These are phyloP conservation scores for Cryphonectria carpinicola DNA, from an alignment of 2,329 filamentous ascomycete genomes.

Conservation along the genomic window DNA sequence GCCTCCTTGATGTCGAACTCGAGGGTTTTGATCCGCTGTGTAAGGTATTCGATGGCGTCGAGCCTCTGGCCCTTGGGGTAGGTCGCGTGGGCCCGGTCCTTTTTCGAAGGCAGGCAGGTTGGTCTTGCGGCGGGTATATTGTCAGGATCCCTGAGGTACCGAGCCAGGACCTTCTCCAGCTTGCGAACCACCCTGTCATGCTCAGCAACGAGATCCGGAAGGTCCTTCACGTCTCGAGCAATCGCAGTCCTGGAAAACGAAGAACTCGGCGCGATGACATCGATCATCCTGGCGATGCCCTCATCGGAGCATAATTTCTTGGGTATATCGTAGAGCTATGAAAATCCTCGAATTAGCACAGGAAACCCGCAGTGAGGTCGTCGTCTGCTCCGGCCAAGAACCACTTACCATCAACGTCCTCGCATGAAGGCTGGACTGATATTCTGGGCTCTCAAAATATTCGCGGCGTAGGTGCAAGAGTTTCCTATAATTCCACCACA, in stretches of 20 bases:
- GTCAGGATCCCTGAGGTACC: conserved; percentile 86
- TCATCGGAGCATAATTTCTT: conserved; percentile 79
- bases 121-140: conserved; percentile 78
- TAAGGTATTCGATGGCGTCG: conserved; percentile 93
- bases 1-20: conserved; percentile 85
- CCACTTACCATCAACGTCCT: conserved; percentile 64
- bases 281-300: conserved; percentile 82
- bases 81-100: conserved; percentile 68
- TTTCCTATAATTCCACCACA: conserved; percentile 89
- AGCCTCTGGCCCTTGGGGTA: conserved; percentile 74
- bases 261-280: conserved; percentile 76
- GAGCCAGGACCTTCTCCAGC: conserved; percentile 82
- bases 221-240: conserved; percentile 87
- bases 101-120: conserved; percentile 77
- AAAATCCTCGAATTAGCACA: conserved; percentile 26
- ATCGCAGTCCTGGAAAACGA: conserved; percentile 81
- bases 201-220: conserved; percentile 82
- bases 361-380: neutral
- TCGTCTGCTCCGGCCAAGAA: neutral
- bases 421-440: conserved; percentile 84
- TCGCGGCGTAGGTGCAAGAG: conserved; percentile 71
- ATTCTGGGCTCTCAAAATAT: conserved; percentile 86
- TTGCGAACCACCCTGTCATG: conserved; percentile 81
- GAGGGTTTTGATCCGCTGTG: conserved; percentile 78
- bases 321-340: conserved; percentile 83